phyloP scores from a whole-genome alignment of 306 rosid genomes.

The Pyrus communis region DNA sequence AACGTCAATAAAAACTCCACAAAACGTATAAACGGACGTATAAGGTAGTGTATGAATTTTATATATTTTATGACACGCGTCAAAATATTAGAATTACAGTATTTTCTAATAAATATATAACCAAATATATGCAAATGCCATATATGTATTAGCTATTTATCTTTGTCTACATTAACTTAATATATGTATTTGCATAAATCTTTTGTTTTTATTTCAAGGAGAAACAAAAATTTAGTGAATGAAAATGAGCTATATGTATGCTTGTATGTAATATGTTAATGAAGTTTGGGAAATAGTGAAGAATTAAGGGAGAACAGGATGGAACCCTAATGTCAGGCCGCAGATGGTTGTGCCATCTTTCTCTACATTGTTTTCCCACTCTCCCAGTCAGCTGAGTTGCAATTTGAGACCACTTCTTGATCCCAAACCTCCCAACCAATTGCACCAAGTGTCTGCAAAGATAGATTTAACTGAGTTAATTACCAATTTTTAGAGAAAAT shows the following conservation, averaged over 20 bases:
- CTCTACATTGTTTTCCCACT: constrained; percentile 69
- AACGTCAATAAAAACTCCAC: neutral
- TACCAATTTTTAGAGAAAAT: neutral
- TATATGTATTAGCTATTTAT: neutral
- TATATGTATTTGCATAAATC: neutral
- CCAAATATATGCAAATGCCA: constrained; percentile 5
- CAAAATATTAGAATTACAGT: neutral
- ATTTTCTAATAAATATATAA: constrained; percentile 1
- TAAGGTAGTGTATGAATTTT: neutral
- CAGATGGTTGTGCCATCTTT: constrained; percentile 82
- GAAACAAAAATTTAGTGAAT: neutral
- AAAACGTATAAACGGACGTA: neutral
- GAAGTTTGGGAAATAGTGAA: neutral
- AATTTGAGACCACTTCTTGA: constrained; percentile 57
- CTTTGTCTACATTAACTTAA: neutral
- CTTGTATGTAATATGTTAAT: neutral
- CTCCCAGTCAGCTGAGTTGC: constrained; percentile 40
- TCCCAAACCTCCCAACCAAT: constrained; percentile 41
- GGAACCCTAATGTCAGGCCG: constrained; percentile 60
- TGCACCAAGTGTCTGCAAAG: constrained; percentile 35
- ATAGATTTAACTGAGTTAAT: neutral
- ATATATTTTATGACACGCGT: neutral
- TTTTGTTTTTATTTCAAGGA: neutral
- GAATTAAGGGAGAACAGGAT: neutral
- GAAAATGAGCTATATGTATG: neutral